Evolutionary conservation across 2,329 filamentous ascomycete species (phyloP).

Genomic region (Aspergillus piperis): DNA sequence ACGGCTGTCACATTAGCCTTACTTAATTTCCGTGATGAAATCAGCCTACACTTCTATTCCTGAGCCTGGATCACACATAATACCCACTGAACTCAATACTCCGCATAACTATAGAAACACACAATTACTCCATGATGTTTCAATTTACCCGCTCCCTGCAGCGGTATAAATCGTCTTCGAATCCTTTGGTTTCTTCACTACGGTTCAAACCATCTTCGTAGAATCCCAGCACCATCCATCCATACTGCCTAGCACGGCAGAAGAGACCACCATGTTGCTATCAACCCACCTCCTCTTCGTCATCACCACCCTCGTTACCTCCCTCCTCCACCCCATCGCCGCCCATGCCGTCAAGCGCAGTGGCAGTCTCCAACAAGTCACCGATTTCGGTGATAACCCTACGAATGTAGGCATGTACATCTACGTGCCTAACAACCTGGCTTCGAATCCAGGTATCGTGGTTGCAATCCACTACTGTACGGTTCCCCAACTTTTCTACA

Average conservation of each 20-base stretch:
- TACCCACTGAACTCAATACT: not conserved
- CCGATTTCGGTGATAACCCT: conserved; percentile 49
- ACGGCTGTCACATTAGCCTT: not conserved
- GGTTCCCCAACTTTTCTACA: not conserved
- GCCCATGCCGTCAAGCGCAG: conserved; percentile 6
- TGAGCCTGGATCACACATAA: not conserved
- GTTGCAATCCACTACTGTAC: conserved; percentile 61
- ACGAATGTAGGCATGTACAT: conserved; percentile 57
- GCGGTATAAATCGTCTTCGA: not conserved
- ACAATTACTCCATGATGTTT: not conserved
- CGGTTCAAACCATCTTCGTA: no score
- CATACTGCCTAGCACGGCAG: no score
- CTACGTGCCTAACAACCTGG: conserved; percentile 50
- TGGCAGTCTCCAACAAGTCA: conserved; percentile 33
- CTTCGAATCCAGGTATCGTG: conserved; percentile 52
- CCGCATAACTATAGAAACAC: not conserved
- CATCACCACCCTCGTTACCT: conserved; percentile 1
- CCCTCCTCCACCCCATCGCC: conserved; percentile 10
- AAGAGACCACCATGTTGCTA: not conserved
- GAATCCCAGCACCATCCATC: no score
- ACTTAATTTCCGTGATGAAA: not conserved
- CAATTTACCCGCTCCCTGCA: not conserved
- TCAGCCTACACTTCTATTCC: not conserved
- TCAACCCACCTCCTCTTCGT: not conserved
- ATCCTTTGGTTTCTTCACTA: no score